Conservation (phyloP, 2,329 filamentous ascomycete species). For the Alternaria viburni region DNA sequence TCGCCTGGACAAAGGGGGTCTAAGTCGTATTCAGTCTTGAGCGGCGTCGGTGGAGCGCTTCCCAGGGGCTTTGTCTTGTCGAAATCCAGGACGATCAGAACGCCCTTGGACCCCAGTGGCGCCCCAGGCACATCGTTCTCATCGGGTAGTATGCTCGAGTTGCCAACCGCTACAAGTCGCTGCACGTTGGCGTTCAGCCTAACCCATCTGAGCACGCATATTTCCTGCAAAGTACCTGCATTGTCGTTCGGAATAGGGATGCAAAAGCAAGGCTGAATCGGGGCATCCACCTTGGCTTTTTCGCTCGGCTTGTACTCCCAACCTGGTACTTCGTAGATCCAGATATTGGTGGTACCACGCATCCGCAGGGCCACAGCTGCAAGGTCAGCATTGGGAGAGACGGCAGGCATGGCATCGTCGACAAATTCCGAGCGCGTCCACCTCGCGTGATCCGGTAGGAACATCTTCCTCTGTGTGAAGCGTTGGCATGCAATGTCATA, state of each 20-base stretch:
- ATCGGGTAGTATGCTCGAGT: slow-evolving; percentile 33
- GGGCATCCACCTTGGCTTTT: slow-evolving; percentile 34
- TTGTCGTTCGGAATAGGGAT: slow-evolving; percentile 44
- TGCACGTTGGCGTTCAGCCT: slow-evolving; percentile 36
- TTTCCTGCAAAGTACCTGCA: slow-evolving; percentile 43
- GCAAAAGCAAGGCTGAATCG: slow-evolving; percentile 47
- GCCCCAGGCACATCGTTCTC: slow-evolving; percentile 34
- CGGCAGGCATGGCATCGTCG: slow-evolving; percentile 50
- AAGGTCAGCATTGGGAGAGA: slow-evolving; percentile 47
- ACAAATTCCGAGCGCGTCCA: slow-evolving; percentile 49
- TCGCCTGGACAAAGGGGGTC: slow-evolving; percentile 48
- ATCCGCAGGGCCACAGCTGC: slow-evolving; percentile 49
- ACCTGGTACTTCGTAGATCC: slow-evolving; percentile 48
- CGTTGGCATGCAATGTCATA: slow-evolving; percentile 48
- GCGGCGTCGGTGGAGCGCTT: slow-evolving; percentile 28
- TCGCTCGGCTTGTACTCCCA: slow-evolving; percentile 41
- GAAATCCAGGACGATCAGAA: slow-evolving; percentile 49
- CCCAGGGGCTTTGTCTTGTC: slow-evolving; percentile 37
- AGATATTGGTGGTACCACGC: slow-evolving; percentile 47
- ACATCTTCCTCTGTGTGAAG: slow-evolving; percentile 49
- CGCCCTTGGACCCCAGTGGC: slow-evolving; percentile 43
- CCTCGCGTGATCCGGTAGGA: slow-evolving; percentile 45
- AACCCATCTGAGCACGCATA: slow-evolving; percentile 47
- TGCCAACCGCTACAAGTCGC: slow-evolving; percentile 48
- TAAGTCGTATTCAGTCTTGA: slow-evolving; percentile 45